phyloP scores from a whole-genome alignment of 495 filamentous ascomycete genomes.

The Astrothelium macrocarpum region DNA sequence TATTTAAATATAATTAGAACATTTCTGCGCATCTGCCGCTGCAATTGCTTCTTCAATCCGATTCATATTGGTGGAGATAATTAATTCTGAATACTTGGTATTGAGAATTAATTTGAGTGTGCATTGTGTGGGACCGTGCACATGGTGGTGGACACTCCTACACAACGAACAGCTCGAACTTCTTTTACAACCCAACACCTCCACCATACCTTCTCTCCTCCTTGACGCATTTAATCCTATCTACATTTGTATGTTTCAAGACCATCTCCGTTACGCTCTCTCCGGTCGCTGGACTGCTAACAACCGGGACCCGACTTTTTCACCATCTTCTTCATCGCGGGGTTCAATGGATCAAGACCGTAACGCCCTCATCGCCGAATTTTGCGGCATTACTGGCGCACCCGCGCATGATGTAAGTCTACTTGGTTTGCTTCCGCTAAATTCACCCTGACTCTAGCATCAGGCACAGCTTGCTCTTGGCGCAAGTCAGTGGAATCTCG shows the following conservation, averaged over 20 bases:
- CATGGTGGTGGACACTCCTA: no score
- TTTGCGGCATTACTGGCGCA: slow-evolving; percentile 62
- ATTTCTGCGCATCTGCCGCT: no score
- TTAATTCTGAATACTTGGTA: no score
- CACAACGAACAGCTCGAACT: no score
- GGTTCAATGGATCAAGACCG: slow-evolving; percentile 46
- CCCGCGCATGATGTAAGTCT: slow-evolving; percentile 51
- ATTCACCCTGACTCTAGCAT: slow-evolving; percentile 9
- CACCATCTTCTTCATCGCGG: neutral
- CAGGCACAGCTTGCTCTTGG: slow-evolving; percentile 65
- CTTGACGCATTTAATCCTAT: neutral
- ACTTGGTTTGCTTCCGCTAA: slow-evolving; percentile 3
- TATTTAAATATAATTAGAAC: no score
- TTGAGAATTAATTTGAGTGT: no score
- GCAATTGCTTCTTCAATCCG: no score
- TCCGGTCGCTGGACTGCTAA: slow-evolving; percentile 1
- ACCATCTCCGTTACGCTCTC: neutral
- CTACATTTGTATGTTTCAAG: neutral
- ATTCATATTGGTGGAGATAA: no score
- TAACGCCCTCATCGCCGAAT: slow-evolving; percentile 61
- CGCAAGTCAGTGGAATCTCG: slow-evolving; percentile 60
- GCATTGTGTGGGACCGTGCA: no score
- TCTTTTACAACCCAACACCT: no score
- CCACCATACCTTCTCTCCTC: neutral
- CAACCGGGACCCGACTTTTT: neutral